Evolutionary conservation across 1,139 yeast species (phyloP).

Genomic region (Geotrichum cucujoidarum): DNA sequence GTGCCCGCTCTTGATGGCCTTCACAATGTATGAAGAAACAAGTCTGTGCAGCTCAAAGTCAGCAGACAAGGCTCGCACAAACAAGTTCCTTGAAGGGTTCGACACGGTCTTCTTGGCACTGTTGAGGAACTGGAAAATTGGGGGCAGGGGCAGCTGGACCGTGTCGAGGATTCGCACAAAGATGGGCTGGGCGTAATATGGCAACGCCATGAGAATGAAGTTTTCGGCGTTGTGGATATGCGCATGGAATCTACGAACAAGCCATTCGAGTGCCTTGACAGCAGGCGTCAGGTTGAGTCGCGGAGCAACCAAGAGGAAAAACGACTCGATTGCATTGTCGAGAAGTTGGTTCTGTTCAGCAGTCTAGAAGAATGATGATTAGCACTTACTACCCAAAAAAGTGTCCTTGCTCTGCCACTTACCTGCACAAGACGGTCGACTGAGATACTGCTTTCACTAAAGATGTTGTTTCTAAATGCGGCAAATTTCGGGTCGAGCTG

Average conservation of each 20-base stretch:
- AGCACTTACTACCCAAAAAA: conserved; percentile 1
- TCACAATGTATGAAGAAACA: conserved; percentile 55
- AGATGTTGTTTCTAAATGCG: conserved; percentile 64
- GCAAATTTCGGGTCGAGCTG: conserved; percentile 68
- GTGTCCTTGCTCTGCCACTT: conserved; percentile 25
- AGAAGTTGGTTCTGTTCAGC: conserved; percentile 70
- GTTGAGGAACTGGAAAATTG: conserved; percentile 64
- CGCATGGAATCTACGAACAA: conserved; percentile 83
- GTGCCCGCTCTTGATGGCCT: conserved; percentile 40
- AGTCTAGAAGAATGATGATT: conserved; percentile 34
- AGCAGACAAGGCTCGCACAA: conserved; percentile 63
- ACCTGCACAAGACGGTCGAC: conserved; percentile 76
- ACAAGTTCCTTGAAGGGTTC: conserved; percentile 62
- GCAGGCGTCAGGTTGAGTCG: conserved; percentile 71
- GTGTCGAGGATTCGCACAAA: conserved; percentile 72
- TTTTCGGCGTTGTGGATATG: conserved; percentile 76
- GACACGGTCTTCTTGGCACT: conserved; percentile 63
- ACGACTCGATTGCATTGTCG: conserved; percentile 68
- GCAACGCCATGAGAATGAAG: conserved; percentile 64
- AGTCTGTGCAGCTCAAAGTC: conserved; percentile 65
- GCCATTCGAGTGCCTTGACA: conserved; percentile 87
- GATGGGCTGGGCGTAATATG: conserved; percentile 67
- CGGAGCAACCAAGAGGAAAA: conserved; percentile 69
- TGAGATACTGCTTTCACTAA: conserved; percentile 70
- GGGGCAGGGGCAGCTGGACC: conserved; percentile 59